Evolutionary conservation across 1,139 yeast species (phyloP), one percentile per base, ranked within the genome.

Genomic region (Scheffersomyces parashehatae): DNA sequence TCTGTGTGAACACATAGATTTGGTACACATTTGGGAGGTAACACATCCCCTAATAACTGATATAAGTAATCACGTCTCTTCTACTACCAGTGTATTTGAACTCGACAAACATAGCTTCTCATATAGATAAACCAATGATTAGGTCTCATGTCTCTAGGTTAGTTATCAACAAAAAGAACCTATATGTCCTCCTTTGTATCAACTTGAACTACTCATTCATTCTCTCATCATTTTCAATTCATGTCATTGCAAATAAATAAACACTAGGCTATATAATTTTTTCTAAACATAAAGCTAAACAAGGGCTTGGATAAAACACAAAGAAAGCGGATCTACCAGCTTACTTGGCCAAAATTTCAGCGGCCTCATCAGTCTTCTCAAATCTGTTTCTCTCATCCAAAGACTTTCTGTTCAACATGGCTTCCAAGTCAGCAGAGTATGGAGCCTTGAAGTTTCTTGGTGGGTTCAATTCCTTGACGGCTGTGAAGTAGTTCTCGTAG

Each of bases 401-500:
- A 29, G 72, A 60, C 2, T 67, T 68, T 62, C 91, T 77, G 46
- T 70, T 65, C 63, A 85, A 73, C 78, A 79, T 75, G 11, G 59
- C 65, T 49, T 78, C 74, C 40, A 85, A 65, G 3, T 66, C 73
- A 20, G 57, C 68, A 37, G 82, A 68, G 61, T 85, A 85, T 35
- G 85, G 82, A 33, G 89, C 86, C 56, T 81, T 82, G 42, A 80
- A 73, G 26, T 73, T 66, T 29, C 73, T 68, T 30, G 82, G 79
- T 46, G 82, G 79, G 61, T 82, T 81, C 39, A 68, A 67, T 41
- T 65, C 70, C 56, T 79, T 79, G 48, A 80, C 81, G 41, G 65
- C 65, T 33, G 58, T 62, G 60, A 81, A 82, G 65, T 90, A 90
- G 66, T 88, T 82, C 64, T 83, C 84, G 72, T 90, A 91, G 44